phyloP scores from a whole-genome alignment of 208 protist species.

The Acanthamoeba healyi region DNA sequence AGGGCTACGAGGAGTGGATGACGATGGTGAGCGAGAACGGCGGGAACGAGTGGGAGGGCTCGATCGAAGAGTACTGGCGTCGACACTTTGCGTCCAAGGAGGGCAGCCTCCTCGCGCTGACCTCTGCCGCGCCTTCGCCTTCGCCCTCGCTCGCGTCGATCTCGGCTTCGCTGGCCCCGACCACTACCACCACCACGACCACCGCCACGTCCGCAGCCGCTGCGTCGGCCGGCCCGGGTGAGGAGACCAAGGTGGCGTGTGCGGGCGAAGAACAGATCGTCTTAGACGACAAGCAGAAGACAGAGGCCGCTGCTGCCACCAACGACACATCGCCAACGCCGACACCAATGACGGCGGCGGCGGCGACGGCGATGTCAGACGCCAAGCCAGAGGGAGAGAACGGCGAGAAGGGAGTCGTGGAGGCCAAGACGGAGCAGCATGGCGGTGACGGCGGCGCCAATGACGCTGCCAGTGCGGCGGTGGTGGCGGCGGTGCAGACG shows the following conservation, averaged over 20 bases:
- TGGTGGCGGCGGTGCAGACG: background rate
- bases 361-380: background rate
- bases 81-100: background rate
- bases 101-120: background rate
- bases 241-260: background rate
- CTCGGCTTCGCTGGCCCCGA: background rate
- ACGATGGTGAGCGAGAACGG: background rate
- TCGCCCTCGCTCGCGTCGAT: background rate
- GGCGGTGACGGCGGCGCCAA: background rate
- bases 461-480: background rate
- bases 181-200: background rate
- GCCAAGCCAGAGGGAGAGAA: background rate
- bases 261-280: background rate
- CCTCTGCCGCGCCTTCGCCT: background rate
- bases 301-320: too few species aligned
- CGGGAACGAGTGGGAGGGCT: slow-evolving; percentile 6
- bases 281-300: too few species aligned
- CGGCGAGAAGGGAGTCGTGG: background rate
- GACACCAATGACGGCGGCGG: background rate
- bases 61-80: slow-evolving; percentile 41
- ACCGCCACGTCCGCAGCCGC: background rate
- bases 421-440: background rate
- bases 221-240: background rate
- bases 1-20: slow-evolving; percentile 63
- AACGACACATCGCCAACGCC: background rate